phyloP scores from a whole-genome alignment of 2,329 filamentous ascomycete genomes.

The Thielaviopsis punctulata region DNA sequence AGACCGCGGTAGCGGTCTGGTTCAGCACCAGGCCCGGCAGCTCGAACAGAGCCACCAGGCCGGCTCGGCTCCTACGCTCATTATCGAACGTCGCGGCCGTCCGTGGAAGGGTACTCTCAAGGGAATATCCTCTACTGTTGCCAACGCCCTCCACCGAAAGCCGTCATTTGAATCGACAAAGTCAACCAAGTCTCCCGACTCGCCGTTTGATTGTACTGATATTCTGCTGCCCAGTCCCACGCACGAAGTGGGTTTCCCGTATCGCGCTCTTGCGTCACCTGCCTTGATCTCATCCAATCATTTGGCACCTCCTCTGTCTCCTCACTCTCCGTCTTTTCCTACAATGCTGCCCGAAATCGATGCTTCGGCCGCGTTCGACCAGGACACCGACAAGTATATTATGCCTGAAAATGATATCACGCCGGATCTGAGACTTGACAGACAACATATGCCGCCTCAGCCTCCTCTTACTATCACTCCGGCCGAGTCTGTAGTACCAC shows the following conservation, averaged over 20 bases:
- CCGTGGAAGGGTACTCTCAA: conserved; percentile 51
- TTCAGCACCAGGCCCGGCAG: conserved; percentile 51
- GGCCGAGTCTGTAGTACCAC: conserved; percentile 19
- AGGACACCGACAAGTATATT: conserved; percentile 60
- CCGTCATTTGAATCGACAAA: conserved; percentile 13
- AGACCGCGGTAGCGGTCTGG: conserved; percentile 47
- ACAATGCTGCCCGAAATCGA: conserved; percentile 34
- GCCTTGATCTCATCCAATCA: conserved; percentile 5
- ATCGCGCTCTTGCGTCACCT: conserved; percentile 3
- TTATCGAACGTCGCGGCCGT: conserved; percentile 47
- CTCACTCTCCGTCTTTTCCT: conserved; percentile 15
- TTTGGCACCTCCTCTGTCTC: conserved; percentile 17
- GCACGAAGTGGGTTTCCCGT: conserved; percentile 13
- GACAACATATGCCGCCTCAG: conserved; percentile 33
- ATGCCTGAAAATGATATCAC: conserved; percentile 55
- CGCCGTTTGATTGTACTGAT: conserved; percentile 12
- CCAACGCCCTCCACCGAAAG: conserved; percentile 6
- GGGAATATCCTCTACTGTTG: conserved; percentile 19
- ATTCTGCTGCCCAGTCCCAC: conserved; percentile 15
- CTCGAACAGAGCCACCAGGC: conserved; percentile 51
- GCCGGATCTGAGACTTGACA: conserved; percentile 37
- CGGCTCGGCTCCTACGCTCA: conserved; percentile 28
- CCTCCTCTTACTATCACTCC: conserved; percentile 22
- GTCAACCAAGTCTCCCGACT: conserved; percentile 3
- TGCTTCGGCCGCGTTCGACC: conserved; percentile 33